Evolutionary conservation across 768 basidiomycete species (phyloP).

Genomic region (Dioszegia crocea): DNA sequence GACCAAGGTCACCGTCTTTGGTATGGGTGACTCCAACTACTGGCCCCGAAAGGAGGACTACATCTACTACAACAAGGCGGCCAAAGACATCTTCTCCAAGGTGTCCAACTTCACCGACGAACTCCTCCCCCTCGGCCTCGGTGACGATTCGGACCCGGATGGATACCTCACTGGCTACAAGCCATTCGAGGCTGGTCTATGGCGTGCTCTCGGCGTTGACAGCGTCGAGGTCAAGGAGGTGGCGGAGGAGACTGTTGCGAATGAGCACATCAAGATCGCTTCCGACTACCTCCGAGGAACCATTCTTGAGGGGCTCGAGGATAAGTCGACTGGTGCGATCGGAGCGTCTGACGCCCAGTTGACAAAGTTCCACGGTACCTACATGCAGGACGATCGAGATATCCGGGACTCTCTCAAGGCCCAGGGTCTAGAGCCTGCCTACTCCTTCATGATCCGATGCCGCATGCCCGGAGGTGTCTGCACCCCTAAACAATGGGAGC

Average conservation of each 20-base stretch:
- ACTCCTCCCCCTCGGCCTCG: slow-evolving; percentile 70
- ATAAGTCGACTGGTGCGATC: slow-evolving; percentile 81
- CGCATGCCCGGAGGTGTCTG: slow-evolving; percentile 96
- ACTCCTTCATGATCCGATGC: slow-evolving; percentile 96
- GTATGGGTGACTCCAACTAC: slow-evolving; percentile 96
- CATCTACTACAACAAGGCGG: slow-evolving; percentile 97
- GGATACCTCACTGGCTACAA: slow-evolving; percentile 95
- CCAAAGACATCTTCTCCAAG: slow-evolving; percentile 79
- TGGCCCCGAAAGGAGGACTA: slow-evolving; percentile 96
- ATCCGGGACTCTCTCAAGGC: slow-evolving; percentile 92
- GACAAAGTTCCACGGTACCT: slow-evolving; percentile 74
- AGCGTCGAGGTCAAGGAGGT: slow-evolving; percentile 78
- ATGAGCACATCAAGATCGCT: slow-evolving; percentile 98
- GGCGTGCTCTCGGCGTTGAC: slow-evolving; percentile 94
- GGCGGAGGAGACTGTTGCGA: slow-evolving; percentile 94
- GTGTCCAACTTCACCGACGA: slow-evolving; percentile 75
- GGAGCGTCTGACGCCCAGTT: slow-evolving; percentile 86
- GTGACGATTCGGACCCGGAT: slow-evolving; percentile 96
- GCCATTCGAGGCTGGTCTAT: slow-evolving; percentile 84
- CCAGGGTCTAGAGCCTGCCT: slow-evolving; percentile 91
- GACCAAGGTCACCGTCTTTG: slow-evolving; percentile 79
- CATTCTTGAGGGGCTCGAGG: slow-evolving; percentile 83
- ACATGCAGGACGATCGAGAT: slow-evolving; percentile 79
- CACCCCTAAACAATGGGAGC: slow-evolving; percentile 82
- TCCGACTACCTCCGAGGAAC: slow-evolving; percentile 91